These are phyloP conservation scores for Citrus trifoliata DNA, from an alignment of 345 rosid species.

Conservation along the genomic window DNA sequence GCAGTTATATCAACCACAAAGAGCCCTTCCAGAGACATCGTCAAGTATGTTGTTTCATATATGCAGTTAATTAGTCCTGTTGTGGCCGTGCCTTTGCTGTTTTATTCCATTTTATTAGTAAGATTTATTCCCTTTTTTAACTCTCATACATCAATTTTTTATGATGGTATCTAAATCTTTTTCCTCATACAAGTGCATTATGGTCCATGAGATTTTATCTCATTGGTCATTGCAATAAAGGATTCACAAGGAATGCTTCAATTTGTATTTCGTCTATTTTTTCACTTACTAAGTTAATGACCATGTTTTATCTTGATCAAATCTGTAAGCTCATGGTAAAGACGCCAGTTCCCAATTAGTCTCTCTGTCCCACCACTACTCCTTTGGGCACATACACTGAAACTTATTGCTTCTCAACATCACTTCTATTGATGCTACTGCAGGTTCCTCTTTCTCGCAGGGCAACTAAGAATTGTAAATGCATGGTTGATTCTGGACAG, in stretches of 20 bases:
- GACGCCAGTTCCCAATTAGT: neutral
- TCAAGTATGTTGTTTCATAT: slow-evolving; percentile 56
- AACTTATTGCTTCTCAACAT: neutral
- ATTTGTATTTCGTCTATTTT: neutral
- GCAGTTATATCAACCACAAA: slow-evolving; percentile 78
- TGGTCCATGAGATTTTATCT: neutral
- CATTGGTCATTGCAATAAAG: neutral
- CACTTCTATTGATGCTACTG: neutral
- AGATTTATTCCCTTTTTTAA: neutral
- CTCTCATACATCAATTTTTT: neutral
- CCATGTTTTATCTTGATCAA: neutral
- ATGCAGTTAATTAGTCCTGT: neutral
- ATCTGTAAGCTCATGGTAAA: neutral
- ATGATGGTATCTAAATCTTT: neutral
- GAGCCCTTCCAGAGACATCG: slow-evolving; percentile 69
- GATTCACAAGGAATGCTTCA: neutral
- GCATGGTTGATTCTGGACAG: neutral
- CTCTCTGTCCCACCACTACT: neutral
- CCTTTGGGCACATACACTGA: neutral
- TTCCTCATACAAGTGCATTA: neutral
- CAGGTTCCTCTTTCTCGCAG: neutral
- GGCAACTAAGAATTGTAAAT: neutral
- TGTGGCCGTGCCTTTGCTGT: neutral
- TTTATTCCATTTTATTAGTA: neutral
- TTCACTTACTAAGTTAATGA: neutral